These are phyloP conservation scores for Ophiocytium majus DNA, from an alignment of 352 stramenopile species.

Conservation along the genomic window DNA sequence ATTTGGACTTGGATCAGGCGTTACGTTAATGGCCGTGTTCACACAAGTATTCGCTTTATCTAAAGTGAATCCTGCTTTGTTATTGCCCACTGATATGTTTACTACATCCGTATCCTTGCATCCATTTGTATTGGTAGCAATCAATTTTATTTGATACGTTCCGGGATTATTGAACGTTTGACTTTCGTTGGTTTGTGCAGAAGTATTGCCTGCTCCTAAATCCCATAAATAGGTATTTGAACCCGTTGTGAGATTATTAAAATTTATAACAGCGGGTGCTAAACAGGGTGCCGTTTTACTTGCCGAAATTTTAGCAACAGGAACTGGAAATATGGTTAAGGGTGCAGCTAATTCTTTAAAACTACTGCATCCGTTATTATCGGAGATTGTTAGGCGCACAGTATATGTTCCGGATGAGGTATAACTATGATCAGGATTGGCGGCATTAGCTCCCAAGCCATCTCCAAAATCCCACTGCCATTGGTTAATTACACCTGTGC, in stretches of 20 bases:
- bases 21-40: conserved; percentile 19
- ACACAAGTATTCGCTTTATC: conserved; percentile 21
- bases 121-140: conserved; percentile 21
- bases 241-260: conserved; percentile 21
- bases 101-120: conserved; percentile 19
- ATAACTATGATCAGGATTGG: conserved; percentile 21
- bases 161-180: conserved; percentile 19
- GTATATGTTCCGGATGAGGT: conserved; percentile 19
- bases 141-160: conserved; percentile 23
- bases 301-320: conserved; percentile 20
- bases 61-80: conserved; percentile 21
- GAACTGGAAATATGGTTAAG: conserved; percentile 21
- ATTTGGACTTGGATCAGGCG: conserved; percentile 19
- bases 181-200: conserved; percentile 19
- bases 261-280: conserved; percentile 20
- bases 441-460: conserved; percentile 17
- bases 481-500: conserved; percentile 20
- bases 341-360: conserved; percentile 21
- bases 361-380: conserved; percentile 21
- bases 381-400: conserved; percentile 18
- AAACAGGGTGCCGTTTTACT: conserved; percentile 19
- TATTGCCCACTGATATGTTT: conserved; percentile 21
- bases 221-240: conserved; percentile 22
- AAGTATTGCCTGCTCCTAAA: conserved; percentile 20
- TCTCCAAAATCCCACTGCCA: conserved; percentile 19